A percentile compares a stretch with the other conserved stretches of the same genome.
Conservation (phyloP, 1,284 basidiomycete species). For the Takashimella koratensis region DNA sequence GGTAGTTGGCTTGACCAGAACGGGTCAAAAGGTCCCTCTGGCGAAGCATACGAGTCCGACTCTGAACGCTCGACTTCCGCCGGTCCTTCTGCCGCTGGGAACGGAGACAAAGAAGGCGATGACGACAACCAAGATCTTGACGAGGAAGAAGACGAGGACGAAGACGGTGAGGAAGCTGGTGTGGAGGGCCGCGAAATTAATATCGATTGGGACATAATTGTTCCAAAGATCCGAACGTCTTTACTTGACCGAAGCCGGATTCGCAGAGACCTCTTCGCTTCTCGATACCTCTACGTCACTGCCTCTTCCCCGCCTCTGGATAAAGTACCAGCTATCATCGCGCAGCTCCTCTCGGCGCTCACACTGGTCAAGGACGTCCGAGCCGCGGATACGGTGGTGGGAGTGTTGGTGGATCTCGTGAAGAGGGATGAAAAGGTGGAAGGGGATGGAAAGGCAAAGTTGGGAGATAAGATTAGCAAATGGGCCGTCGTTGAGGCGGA, state of each 20-base stretch:
- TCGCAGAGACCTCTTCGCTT: slow-evolving; percentile 34
- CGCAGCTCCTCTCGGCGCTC: slow-evolving; percentile 23
- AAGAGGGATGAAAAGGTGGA: slow-evolving; percentile 34
- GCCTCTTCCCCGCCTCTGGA: slow-evolving; percentile 27
- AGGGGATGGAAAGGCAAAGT: slow-evolving; percentile 28
- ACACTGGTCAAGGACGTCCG: slow-evolving; percentile 21
- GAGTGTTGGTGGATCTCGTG: slow-evolving; percentile 30
- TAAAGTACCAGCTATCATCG: slow-evolving; percentile 23
- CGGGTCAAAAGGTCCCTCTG: slow-evolving; percentile 13
- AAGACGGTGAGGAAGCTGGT: slow-evolving; percentile 4
- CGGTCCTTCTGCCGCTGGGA: slow-evolving; percentile 1
- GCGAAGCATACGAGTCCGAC: slow-evolving; percentile 40
- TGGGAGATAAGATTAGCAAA: slow-evolving; percentile 45
- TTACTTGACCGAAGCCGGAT: slow-evolving; percentile 34
- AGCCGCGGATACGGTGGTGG: slow-evolving; percentile 30
- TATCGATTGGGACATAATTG: slow-evolving; percentile 36
- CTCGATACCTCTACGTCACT: slow-evolving; percentile 35
- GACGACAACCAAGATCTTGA: slow-evolving; percentile 23
- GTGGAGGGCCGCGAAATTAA: slow-evolving; percentile 17
- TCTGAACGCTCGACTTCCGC: too few species aligned
- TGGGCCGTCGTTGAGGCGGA: slow-evolving; percentile 38
- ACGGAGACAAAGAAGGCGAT: slow-evolving; percentile 1
- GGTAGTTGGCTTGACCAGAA: slow-evolving; percentile 45
- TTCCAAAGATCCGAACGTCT: slow-evolving; percentile 25
- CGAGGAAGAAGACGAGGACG: slow-evolving; percentile 21